A percentile compares a stretch with the other conserved stretches of the same genome.
phyloP scores from a whole-genome alignment of 2,329 filamentous ascomycete species.

The Talaromyces funiculosus region DNA sequence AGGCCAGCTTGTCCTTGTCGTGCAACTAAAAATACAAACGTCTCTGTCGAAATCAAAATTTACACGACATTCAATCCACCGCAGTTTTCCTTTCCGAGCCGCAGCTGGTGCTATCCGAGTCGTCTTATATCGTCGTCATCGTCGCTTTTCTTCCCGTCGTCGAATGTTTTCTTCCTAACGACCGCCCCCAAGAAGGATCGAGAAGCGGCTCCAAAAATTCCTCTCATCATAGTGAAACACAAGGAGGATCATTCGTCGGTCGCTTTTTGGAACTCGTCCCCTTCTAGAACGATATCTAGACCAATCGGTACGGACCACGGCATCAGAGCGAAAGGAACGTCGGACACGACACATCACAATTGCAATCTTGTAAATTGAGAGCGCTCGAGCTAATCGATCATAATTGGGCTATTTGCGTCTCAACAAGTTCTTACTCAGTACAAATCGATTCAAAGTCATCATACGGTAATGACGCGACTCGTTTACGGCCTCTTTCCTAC shows the following conservation, averaged over 20 bases:
- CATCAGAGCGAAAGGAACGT: background rate
- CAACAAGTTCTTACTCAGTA: background rate
- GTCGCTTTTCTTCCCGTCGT: background rate
- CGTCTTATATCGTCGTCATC: background rate
- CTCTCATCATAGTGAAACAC: background rate
- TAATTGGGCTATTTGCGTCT: background rate
- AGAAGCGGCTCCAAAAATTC: background rate
- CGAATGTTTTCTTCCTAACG: background rate
- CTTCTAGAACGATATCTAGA: background rate
- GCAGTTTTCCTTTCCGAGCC: background rate
- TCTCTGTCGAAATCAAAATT: background rate
- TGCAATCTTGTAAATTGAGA: background rate
- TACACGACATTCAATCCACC: background rate
- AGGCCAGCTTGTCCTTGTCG: background rate
- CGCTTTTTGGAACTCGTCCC: background rate
- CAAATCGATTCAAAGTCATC: background rate
- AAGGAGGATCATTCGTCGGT: background rate
- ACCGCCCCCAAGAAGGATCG: background rate
- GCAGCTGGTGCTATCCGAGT: background rate
- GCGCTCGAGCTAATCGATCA: background rate
- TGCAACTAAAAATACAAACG: background rate
- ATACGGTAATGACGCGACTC: constrained; percentile 8
- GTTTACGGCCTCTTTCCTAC: background rate
- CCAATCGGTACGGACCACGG: background rate
- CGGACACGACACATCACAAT: background rate